phyloP scores from a whole-genome alignment of 345 rosid species.

The Eucalyptus fibrosa region DNA sequence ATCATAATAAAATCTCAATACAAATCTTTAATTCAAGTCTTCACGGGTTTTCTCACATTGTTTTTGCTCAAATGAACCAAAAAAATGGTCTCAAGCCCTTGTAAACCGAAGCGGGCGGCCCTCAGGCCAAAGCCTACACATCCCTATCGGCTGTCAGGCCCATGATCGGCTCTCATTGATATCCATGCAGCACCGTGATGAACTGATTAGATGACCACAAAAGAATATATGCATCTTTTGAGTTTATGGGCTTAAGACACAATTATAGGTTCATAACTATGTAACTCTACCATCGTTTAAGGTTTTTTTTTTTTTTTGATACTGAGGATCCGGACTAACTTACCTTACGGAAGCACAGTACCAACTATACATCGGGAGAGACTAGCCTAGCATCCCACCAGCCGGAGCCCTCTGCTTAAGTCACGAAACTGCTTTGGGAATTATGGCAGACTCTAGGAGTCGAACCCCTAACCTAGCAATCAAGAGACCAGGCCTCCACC shows the following conservation, averaged over 20 bases:
- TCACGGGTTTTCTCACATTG: not conserved
- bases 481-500: too few species aligned
- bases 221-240: not conserved
- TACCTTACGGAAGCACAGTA: fast-evolving
- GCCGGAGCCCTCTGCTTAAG: fast-evolving
- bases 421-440: fast-evolving
- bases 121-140: not conserved
- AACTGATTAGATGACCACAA: not conserved
- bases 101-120: not conserved
- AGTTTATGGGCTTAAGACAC: not conserved
- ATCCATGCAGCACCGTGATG: not conserved
- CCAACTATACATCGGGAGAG: fast-evolving
- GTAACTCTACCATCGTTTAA: not conserved
- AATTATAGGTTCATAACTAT: not conserved
- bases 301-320: not conserved
- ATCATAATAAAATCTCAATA: not conserved
- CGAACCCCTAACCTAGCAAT: fast-evolving
- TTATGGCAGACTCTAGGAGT: too few species aligned
- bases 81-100: not conserved
- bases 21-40: fast-evolving
- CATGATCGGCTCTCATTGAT: not conserved
- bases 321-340: fast-evolving
- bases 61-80: not conserved
- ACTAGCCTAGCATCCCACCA: too few species aligned
- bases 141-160: not conserved